A percentile compares a stretch with the other conserved stretches of the same genome.
These are phyloP conservation scores for Chenopodium quinoa DNA, from an alignment of 148 eudicot species.

Conservation along the genomic window DNA sequence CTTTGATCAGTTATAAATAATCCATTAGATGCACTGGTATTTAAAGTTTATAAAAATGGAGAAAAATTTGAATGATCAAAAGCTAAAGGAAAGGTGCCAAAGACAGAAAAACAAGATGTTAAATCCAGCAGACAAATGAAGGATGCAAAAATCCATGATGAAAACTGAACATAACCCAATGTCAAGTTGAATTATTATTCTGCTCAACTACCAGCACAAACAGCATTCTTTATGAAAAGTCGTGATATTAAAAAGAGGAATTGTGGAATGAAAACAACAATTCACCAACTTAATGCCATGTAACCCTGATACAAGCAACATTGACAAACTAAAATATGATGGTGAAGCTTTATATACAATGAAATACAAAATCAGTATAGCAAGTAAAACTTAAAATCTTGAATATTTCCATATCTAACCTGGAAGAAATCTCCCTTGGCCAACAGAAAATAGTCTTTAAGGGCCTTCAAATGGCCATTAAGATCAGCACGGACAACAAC, in stretches of 20 bases:
- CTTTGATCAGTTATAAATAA: background rate
- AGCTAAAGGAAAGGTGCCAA: background rate
- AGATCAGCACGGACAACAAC: constrained; percentile 96
- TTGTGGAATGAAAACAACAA: background rate
- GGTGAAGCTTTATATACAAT: background rate
- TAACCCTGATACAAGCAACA: background rate
- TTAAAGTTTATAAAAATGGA: too few species aligned
- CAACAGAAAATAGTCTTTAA: constrained; percentile 89
- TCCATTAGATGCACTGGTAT: background rate
- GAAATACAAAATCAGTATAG: background rate
- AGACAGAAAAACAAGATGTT: background rate
- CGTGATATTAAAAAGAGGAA: background rate
- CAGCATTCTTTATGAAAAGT: background rate
- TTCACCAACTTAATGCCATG: background rate
- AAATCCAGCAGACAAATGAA: background rate
- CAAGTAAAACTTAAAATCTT: constrained; percentile 9
- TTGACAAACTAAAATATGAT: background rate
- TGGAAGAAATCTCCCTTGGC: constrained; percentile 99
- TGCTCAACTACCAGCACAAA: background rate
- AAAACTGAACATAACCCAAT: background rate
- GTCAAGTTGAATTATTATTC: background rate
- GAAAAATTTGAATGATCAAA: background rate
- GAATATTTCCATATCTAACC: constrained; percentile 42
- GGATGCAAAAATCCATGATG: background rate
- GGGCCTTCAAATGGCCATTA: constrained; percentile 94